Evolutionary conservation across 106 monocot species (phyloP), one percentile per base, ranked within the genome.

Genomic region (Acorus calamus): DNA sequence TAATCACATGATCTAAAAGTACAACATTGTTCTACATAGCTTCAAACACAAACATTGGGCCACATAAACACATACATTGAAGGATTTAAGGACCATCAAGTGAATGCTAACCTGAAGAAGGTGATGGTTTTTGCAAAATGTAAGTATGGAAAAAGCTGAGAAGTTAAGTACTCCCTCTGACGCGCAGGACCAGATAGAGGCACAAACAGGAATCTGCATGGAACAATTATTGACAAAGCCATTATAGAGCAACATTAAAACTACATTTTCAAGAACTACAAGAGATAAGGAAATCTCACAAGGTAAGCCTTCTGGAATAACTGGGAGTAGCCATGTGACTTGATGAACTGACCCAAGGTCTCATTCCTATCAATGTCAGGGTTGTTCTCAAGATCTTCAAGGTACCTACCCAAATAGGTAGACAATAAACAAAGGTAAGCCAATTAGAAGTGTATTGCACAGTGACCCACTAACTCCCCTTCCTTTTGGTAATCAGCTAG

Each of bases 101-200:
- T 28, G 28, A 28, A 28, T 28, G 28, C 28, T 28, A 28, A 90
- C 94, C 87, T 96, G 94, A 69, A 96, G 84, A 74, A 96, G 82
- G 49, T 90, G 90, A 54, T 96, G 94, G 28, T 96, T 96, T 2
- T 84, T 79, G 55, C 87, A 96, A 50, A 96, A 96, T 11, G 94
- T 87, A 54, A 96, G 84, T 7, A 96, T 80, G 46, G 80, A 87
- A 73, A 80, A 96, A 12, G 94, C 90, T 11, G 94, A 96, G 65
- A 96, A 96, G 28, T 57, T 77, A 78, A 87, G 70, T 5, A 87
- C 94, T 78, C 79, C 76, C 63, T 90, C 68, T 11, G 76, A 87
- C 74, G 94, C 73, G 46, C 87, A 84, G 14, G 94, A 90, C 94
- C 94, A 96, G 54, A 96, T 83, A 2, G 78, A 87, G 56, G 82